Evolutionary conservation across 371 early-diverging fungal species (phyloP).

Genomic region (Mitosporidium daphniae): DNA sequence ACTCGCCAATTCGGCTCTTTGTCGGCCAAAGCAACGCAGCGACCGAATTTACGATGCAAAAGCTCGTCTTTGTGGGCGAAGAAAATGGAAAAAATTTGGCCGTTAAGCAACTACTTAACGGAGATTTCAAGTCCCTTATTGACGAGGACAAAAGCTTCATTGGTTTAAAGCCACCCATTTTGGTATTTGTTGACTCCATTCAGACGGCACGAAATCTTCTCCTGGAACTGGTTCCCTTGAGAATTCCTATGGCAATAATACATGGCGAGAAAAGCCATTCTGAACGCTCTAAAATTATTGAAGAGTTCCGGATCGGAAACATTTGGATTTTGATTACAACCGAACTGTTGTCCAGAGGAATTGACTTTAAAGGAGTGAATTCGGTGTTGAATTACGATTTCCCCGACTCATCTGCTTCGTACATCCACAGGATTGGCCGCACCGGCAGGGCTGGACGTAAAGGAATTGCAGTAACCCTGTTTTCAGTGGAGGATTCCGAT

Average conservation of each 20-base stretch:
- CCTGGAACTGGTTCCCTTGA: slow-evolving; percentile 69
- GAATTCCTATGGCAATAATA: slow-evolving; percentile 73
- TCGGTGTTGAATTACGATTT: slow-evolving; percentile 5
- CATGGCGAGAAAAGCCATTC: slow-evolving; percentile 41
- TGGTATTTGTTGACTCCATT: slow-evolving; percentile 73
- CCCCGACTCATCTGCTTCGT: slow-evolving; percentile 4
- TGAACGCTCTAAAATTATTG: slow-evolving; percentile 43
- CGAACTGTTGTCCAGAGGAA: slow-evolving; percentile 16
- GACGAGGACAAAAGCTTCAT: no score
- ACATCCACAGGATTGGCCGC: slow-evolving; percentile 6
- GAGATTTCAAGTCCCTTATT: not conserved
- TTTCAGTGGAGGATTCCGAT: no score
- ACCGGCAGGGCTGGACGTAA: slow-evolving; percentile 4
- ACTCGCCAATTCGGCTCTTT: no score
- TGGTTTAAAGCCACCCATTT: slow-evolving; percentile 43
- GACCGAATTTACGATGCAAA: slow-evolving; percentile 49
- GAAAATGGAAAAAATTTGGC: slow-evolving; percentile 69
- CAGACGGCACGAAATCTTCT: slow-evolving; percentile 68
- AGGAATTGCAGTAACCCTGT: slow-evolving; percentile 3
- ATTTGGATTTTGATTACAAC: slow-evolving; percentile 82
- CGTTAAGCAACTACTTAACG: slow-evolving; percentile 34
- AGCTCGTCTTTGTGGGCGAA: slow-evolving; percentile 50
- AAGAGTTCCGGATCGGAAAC: slow-evolving; percentile 44
- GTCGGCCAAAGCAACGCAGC: slow-evolving; percentile 51
- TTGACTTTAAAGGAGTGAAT: slow-evolving; percentile 7